Percentiles rank a stretch among this genome's conserved stretches.
These are phyloP conservation scores for Oropetium thomaeum DNA, from an alignment of 176 grass and related monocot species.

Conservation along the genomic window DNA sequence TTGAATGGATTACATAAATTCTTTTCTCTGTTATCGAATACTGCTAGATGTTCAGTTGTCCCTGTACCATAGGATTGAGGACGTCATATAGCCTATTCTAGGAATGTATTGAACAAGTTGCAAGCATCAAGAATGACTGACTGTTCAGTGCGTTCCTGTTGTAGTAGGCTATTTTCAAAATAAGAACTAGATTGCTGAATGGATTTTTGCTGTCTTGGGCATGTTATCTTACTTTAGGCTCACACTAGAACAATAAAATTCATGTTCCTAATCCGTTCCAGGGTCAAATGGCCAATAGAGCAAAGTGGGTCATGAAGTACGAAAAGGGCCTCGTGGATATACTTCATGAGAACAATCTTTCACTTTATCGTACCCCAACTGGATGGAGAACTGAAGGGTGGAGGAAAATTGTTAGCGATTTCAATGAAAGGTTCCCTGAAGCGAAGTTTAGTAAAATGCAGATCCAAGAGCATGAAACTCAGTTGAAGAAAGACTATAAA, in stretches of 20 bases:
- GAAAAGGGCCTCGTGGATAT: slow-evolving; percentile 49
- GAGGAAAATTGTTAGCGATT: slow-evolving; percentile 45
- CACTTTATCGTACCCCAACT: slow-evolving; percentile 39
- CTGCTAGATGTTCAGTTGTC: neutral
- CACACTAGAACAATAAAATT: neutral
- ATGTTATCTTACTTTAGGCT: neutral
- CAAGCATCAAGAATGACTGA: neutral
- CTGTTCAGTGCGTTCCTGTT: neutral
- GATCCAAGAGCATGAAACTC: slow-evolving; percentile 52
- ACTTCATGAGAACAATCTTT: slow-evolving; percentile 43
- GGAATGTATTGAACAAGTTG: neutral
- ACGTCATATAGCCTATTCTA: neutral
- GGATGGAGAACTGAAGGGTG: slow-evolving; percentile 50
- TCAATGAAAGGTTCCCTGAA: slow-evolving; percentile 42
- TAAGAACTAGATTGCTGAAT: neutral
- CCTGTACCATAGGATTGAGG: neutral
- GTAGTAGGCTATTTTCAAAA: neutral
- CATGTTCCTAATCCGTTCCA: neutral
- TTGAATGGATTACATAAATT: neutral
- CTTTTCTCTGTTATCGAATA: neutral
- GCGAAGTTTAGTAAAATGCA: slow-evolving; percentile 51
- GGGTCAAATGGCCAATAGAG: slow-evolving; percentile 42
- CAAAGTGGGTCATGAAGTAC: slow-evolving; percentile 52
- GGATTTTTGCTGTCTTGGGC: neutral
- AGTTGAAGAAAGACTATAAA: slow-evolving; percentile 50